Percentiles rank a stretch among this genome's conserved stretches.
These are phyloP conservation scores for Actinidia arguta DNA, from an alignment of 179 eudicot species.

Conservation along the genomic window DNA sequence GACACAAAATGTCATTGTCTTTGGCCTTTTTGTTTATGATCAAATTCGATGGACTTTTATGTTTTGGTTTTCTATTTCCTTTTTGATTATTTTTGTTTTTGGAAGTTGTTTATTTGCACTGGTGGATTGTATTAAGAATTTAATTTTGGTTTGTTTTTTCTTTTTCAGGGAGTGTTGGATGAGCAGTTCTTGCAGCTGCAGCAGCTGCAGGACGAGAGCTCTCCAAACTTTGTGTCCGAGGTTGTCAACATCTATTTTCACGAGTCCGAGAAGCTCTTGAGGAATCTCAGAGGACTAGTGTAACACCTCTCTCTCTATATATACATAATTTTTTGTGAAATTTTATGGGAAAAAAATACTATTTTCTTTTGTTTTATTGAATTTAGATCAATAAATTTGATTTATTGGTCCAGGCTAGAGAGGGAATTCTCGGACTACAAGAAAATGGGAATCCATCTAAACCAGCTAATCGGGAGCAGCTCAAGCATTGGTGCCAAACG, in stretches of 20 bases:
- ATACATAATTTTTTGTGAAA: no score
- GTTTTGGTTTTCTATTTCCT: neutral
- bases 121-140: neutral
- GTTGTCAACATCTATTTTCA: conserved; percentile 87
- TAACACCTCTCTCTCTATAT: conserved; percentile 30
- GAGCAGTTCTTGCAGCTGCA: conserved; percentile 96
- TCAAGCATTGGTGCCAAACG: conserved; percentile 97
- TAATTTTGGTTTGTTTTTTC: neutral
- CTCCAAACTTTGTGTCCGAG: conserved; percentile 86
- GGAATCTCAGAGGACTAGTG: conserved; percentile 67
- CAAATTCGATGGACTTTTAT: no score
- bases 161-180: conserved; percentile 80
- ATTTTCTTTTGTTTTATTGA: no score
- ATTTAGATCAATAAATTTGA: no score
- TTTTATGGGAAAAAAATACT: no score
- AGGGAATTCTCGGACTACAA: conserved; percentile 79
- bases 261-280: conserved; percentile 88
- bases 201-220: conserved; percentile 85
- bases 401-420: conserved; percentile 42
- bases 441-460: conserved; percentile 82
- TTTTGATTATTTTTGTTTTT: neutral
- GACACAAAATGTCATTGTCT: no score
- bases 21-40: no score
- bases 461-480: conserved; percentile 97
- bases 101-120: neutral